Conservation (phyloP, 768 basidiomycete genomes). For the Mrakia blollopis region DNA sequence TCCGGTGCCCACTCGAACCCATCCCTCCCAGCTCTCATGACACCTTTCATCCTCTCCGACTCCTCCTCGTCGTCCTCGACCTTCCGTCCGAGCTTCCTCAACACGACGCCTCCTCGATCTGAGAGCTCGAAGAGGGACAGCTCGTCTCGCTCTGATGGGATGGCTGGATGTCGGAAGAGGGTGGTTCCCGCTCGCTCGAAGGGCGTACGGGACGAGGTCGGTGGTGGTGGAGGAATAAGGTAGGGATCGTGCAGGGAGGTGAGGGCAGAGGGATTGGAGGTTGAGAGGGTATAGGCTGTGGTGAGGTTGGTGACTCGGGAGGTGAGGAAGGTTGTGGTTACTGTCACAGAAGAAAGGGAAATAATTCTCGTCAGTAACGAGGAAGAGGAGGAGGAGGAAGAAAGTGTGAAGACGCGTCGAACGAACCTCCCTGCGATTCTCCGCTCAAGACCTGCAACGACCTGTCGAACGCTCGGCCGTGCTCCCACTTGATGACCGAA, state of each 20-base stretch:
- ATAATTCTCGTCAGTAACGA: background rate
- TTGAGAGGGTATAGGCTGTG: slow-evolving; percentile 21
- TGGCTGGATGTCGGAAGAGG: slow-evolving; percentile 18
- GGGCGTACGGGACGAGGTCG: background rate
- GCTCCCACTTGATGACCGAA: slow-evolving; percentile 24
- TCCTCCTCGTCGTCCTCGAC: slow-evolving; percentile 1
- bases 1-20: slow-evolving; percentile 16
- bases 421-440: slow-evolving; percentile 13
- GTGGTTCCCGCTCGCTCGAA: slow-evolving; percentile 3
- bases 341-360: background rate
- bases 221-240: background rate
- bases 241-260: slow-evolving; percentile 21
- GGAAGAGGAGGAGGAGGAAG: background rate
- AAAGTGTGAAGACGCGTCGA: background rate
- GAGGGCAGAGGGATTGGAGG: background rate
- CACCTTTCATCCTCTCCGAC: background rate
- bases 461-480: slow-evolving; percentile 24
- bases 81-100: slow-evolving; percentile 12
- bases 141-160: slow-evolving; percentile 17
- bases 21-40: background rate
- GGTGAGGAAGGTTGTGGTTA: slow-evolving; percentile 20
- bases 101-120: background rate
- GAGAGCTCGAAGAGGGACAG: slow-evolving; percentile 22
- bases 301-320: slow-evolving; percentile 14
- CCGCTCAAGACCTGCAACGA: slow-evolving; percentile 8